phyloP scores from a whole-genome alignment of 2,329 filamentous ascomycete genomes.

The Celoporthe dispersa region DNA sequence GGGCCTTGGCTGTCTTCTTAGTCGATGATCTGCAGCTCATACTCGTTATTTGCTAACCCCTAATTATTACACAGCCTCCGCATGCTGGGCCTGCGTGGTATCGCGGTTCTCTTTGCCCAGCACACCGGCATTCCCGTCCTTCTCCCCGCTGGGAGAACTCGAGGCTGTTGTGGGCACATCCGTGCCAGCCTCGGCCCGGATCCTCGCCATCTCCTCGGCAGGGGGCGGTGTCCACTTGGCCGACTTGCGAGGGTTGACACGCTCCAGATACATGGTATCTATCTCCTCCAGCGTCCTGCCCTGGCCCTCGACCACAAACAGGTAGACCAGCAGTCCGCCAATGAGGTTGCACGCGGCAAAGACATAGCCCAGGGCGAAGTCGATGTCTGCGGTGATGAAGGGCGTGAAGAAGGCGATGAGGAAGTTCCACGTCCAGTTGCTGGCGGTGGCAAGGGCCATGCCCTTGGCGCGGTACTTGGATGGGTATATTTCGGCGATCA shows the following conservation, averaged over 20 bases:
- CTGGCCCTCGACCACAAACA: conserved; percentile 77
- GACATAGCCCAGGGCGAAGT: conserved; percentile 76
- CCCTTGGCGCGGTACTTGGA: conserved; percentile 63
- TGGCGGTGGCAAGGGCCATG: conserved; percentile 64
- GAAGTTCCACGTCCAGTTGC: conserved; percentile 77
- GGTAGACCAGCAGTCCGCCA: conserved; percentile 70
- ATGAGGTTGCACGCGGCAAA: conserved; percentile 74
- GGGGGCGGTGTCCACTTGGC: conserved; percentile 54
- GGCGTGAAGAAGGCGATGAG: conserved; percentile 78
- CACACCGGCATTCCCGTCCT: background rate
- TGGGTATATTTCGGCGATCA: conserved; percentile 68
- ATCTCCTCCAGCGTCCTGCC: conserved; percentile 78
- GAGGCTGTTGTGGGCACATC: conserved; percentile 31
- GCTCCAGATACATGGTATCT: conserved; percentile 75
- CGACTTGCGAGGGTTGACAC: conserved; percentile 67
- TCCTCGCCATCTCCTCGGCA: conserved; percentile 48
- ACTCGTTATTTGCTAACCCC: background rate
- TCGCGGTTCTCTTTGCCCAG: background rate
- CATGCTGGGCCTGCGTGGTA: conserved; percentile 3
- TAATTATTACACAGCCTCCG: conserved; percentile 12
- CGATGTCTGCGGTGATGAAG: conserved; percentile 74
- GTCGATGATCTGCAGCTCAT: background rate
- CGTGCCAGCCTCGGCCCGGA: conserved; percentile 47
- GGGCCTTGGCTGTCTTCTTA: background rate
- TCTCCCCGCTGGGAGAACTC: background rate